Evolutionary conservation across 225 moss, liverwort and hornwort genomes (phyloP), one percentile per base, ranked within the genome.

Genomic region (Thuidium tamariscinum): DNA sequence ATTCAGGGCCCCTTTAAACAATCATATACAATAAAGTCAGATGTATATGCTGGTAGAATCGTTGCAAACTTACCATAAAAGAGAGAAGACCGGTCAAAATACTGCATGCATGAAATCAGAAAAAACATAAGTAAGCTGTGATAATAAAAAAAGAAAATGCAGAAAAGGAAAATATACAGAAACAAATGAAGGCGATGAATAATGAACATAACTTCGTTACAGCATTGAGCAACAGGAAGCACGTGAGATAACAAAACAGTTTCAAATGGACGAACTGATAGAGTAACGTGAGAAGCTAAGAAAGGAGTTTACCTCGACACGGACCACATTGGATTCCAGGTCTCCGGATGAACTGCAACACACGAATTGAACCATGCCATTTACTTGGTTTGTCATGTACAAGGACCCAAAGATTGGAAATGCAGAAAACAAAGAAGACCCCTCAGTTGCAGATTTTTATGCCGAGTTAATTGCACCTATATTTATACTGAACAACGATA

Each of bases 241-340:
- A 76, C 18, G 64, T 83, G 44, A 71, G 25, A 63, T 20, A 18
- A 77, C 26, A 34, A 79, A 67, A 85, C 66, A 17, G 64, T 26
- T 76, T 9, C 41, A 59, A 83, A 71, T 30, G 65, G 44, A 81
- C 77, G 20, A 86, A 42, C 13, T 51, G 30, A 54, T 20, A 56
- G 34, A 61, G 51, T 83, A 77, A 76, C 36, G 14, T 66, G 56
- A n/a, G 36, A 80, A 41, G 29, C 46, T 32, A 80, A 62, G 44
- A 74, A 87, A 59, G 60, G 30, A 65, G 51, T 51, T 80, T 83
- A 99, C 98, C 98, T 99, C 82, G 99, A 99, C 82, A 99, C 99
- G 73, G 99, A 99, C 99, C 99, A 99, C 99, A 99, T 99, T 41
- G 99, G 99, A 90, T 99, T 99, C 99, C 99, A 99, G 14, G 99